A percentile compares a stretch with the other conserved stretches of the same genome.
These are phyloP conservation scores for Lactarius tabidus DNA, from an alignment of 768 basidiomycete species.

Conservation along the genomic window DNA sequence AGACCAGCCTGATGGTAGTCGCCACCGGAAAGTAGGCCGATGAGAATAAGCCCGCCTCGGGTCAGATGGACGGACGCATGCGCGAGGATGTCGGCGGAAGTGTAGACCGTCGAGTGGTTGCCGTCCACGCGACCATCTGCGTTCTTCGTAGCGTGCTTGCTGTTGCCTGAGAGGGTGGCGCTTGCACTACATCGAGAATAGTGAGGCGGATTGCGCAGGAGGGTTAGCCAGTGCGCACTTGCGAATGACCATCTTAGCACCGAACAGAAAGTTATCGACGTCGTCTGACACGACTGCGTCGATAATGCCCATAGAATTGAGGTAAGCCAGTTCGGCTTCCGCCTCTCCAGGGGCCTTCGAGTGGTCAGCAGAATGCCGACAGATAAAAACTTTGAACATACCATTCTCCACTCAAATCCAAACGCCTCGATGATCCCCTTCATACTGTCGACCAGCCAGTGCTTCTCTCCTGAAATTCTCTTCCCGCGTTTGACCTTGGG, in stretches of 20 bases:
- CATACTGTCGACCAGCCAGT: conserved; percentile 71
- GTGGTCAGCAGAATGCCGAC: conserved; percentile 25
- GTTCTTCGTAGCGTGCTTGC: conserved; percentile 57
- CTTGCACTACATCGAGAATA: conserved; percentile 47
- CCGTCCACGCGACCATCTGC: conserved; percentile 69
- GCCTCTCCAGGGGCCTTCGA: conserved; percentile 87
- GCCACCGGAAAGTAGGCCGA: conserved; percentile 83
- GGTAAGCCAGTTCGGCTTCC: conserved; percentile 87
- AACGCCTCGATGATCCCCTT: conserved; percentile 75
- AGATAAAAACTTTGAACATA: conserved; percentile 31
- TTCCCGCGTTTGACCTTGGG: conserved; percentile 80
- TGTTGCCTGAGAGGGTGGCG: conserved; percentile 68
- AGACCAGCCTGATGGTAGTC: conserved; percentile 81
- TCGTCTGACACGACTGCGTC: conserved; percentile 92
- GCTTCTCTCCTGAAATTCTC: conserved; percentile 54
- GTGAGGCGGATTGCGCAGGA: neutral
- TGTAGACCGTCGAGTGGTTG: conserved; percentile 52
- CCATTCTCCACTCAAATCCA: conserved; percentile 74
- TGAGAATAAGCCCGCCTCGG: conserved; percentile 67
- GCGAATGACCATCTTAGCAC: conserved; percentile 75
- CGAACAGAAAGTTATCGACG: conserved; percentile 89
- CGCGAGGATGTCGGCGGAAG: conserved; percentile 39
- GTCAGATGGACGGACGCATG: conserved; percentile 50
- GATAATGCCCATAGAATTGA: conserved; percentile 77
- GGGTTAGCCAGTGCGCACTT: conserved; percentile 49